These are phyloP conservation scores for Artemisia argyi DNA, from an alignment of 129 eudicot genomes.

Conservation along the genomic window DNA sequence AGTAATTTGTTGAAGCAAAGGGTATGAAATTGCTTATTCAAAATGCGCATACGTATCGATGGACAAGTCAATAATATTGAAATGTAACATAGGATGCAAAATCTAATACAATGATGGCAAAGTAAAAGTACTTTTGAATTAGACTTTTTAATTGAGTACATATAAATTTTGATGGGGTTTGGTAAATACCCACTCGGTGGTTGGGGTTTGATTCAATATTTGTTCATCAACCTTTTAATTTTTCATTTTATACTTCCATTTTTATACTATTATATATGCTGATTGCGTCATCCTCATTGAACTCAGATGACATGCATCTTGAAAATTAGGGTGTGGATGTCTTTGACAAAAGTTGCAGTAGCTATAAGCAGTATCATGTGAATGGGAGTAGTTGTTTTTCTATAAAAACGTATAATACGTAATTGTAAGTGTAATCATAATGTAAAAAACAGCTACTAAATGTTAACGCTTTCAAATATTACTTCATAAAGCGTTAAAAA, in stretches of 20 bases:
- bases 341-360: too few species aligned
- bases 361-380: too few species aligned
- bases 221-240: conserved; percentile 37
- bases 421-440: too few species aligned
- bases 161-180: conserved; percentile 10
- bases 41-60: background rate
- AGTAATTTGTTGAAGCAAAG: conserved; percentile 19
- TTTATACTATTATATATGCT: background rate
- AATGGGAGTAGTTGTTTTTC: too few species aligned
- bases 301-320: too few species aligned
- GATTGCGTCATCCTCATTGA: too few species aligned
- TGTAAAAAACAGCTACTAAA: too few species aligned
- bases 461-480: too few species aligned
- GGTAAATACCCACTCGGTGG: conserved; percentile 43
- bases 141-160: conserved; percentile 15
- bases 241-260: background rate
- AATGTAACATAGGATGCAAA: conserved; percentile 3
- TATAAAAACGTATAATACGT: too few species aligned
- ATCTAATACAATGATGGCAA: conserved; percentile 17
- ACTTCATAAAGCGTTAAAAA: too few species aligned
- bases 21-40: conserved; percentile 3
- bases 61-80: conserved; percentile 14
- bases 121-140: conserved; percentile 12
- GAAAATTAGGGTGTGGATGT: too few species aligned
- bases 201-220: conserved; percentile 35